Evolutionary conservation across 169 alveolate genomes (phyloP), one percentile per base, ranked within the genome.

Genomic region (Fabrea salina): DNA sequence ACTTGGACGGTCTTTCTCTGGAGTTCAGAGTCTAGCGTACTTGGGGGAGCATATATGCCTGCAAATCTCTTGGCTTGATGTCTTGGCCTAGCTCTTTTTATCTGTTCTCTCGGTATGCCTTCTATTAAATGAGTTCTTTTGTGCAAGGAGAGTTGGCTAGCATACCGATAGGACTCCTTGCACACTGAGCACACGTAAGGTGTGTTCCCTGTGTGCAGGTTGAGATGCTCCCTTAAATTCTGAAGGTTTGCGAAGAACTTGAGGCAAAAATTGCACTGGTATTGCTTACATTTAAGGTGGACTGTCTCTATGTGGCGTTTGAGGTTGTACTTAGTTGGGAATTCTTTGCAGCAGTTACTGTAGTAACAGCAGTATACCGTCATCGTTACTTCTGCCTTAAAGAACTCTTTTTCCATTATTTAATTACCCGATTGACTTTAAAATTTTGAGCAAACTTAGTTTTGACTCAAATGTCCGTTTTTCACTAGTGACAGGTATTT

Each of bases 281-380:
- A 66, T 40, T 40, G 33, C 37, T 66, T 66, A 39, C n/a, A 22
- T 22, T 41, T 33, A 19, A 39, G 30, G 37, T 66, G 76, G 40
- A 39, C 57, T n/a, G n/a, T 37, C 40, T 66, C 76, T 8, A 66
- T 40, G 32, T 66, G 76, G 22, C 30, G 25, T 39, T 66, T 66
- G 6, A 66, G 57, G 32, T 66, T 66, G 37, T 37, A 66, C 37
- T 66, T 66, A 16, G 76, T 39, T 19, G n/a, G 16, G n/a, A 37
- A 66, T 25, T 66, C 43, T 2, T 40, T 66, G 57, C 57, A 16
- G 57, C 76, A 66, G 51, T 66, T 22, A n/a, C 39, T 19, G 5
- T 66, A 66, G 27, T 37, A 37, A 39, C 76, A 66, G 76, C 76
- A 66, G 56, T 32, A 66, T n/a, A n/a, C n/a, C n/a, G n/a, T n/a